Evolutionary conservation across 83 land plant species (phyloP).

Genomic region (Picea mariana): DNA sequence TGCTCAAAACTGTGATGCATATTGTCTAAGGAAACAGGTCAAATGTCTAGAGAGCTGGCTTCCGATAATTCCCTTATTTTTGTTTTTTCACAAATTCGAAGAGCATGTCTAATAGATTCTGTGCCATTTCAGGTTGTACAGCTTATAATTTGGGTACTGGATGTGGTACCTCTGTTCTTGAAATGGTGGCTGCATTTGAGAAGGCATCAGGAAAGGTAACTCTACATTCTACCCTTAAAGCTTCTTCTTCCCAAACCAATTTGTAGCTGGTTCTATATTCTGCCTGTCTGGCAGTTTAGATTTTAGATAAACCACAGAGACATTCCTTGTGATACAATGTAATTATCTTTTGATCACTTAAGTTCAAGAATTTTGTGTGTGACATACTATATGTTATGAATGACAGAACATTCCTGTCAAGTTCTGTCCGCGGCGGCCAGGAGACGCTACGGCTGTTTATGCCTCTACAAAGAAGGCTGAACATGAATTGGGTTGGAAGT

Average conservation of each 20-base stretch:
- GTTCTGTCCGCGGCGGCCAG: conserved; percentile 77
- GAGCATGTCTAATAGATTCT: not conserved
- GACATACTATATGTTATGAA: not conserved
- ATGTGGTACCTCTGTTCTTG: conserved; percentile 81
- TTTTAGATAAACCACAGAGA: not conserved
- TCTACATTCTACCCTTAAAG: not conserved
- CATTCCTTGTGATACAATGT: not conserved
- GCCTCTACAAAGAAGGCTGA: conserved; percentile 84
- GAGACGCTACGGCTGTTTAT: conserved; percentile 85
- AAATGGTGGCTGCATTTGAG: conserved; percentile 94
- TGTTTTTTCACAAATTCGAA: not conserved
- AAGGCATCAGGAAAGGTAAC: conserved; percentile 85
- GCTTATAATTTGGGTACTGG: conserved; percentile 95
- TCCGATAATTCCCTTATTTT: not conserved
- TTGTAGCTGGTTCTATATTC: not conserved
- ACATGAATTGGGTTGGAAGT: conserved; percentile 90
- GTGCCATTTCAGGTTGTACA: conserved; percentile 55
- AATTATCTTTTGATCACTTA: not conserved
- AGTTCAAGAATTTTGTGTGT: not conserved
- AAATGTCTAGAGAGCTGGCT: not conserved
- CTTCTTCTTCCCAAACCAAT: not conserved
- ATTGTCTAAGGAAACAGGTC: not conserved
- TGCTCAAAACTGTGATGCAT: not conserved
- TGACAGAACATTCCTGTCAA: conserved; percentile 83
- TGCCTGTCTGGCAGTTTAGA: not conserved